Base-by-base conservation (phyloP, 495 filamentous ascomycete species). In the Hypoxylon cercidicola region DNA sequence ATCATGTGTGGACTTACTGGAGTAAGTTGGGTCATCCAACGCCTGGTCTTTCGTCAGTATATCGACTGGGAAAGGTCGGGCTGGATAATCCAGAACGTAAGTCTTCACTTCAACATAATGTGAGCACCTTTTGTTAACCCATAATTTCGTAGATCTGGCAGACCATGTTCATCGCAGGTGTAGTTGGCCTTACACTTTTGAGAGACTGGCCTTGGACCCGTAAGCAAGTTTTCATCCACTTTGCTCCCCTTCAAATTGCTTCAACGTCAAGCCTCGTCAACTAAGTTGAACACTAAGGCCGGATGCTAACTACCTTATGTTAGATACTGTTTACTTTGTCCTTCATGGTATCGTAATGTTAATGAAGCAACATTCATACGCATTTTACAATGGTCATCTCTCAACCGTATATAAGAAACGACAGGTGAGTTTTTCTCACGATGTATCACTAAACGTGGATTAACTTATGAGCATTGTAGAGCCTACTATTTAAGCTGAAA, bases 301-400 rank as follows among this genome's bases (percentile, higher is more conserved):
- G 45, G 60, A 59, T 60, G 20, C n/a, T 59, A 11, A 68, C 46
- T 16, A 15, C 19, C 15, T 10, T 10, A 18, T 13, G 34, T 3
- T 46, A 68, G 65, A 78, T 35, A 81, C 79, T 20, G 75, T 91
- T 21, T 92, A 89, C 72, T 88, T 90, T 28, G 87, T 90, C 3
- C 77, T 93, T 44, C 90, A 93, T 66, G 84, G 82, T 13, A 66
- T 91, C 16, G 85, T 87, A 0, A 87, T 92, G 82, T 60, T 91
- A 45, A 92, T 93, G 90, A 93, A 93, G 59, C 87, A 89, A 70
- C 90, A 92, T 69, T 89, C 85, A 48, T 92, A 90, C 70, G 83
- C 86, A 2, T 89, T 89, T 58, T 92, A 90, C 71, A 93, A 92
- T 67, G 90, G 90, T 4, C 82, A 92, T 62, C 75, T 93, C 25